Evolutionary conservation across 306 rosid genomes (phyloP), one percentile per base, ranked within the genome.

Genomic region (Ziziphus jujuba): DNA sequence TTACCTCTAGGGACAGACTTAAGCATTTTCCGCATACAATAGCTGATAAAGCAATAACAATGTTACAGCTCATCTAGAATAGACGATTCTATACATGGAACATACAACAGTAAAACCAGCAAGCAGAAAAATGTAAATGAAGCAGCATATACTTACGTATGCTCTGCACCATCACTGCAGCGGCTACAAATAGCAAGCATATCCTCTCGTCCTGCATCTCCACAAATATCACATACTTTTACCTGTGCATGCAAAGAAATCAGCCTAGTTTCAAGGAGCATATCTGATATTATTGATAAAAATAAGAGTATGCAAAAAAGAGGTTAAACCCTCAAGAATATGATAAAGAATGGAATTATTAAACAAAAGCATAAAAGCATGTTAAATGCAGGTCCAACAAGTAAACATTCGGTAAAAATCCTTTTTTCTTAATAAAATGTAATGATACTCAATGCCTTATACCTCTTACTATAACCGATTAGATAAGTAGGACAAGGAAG

Each of bases 111-210:
- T 49, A 61, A 73, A 79, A 62, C 52, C 49, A 47, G 64, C 69
- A 62, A 71, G 53, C 47, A 13, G 33, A 67, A 62, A 36, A 75
- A 71, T 21, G 22, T 13, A 9, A 25, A 55, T 62, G 20, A 52
- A 65, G 77, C 65, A 23, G 28, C 49, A 61, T 63, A 59, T 50
- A 69, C 96, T 79, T 82, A 92, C 98, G 80, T 90, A 81, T 92
- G 98, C 63, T 92, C 98, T 48, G 98, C 98, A n/a, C 98, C 98
- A 68, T 92, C 98, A 35, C 84, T 86, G 77, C 98, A 92, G 78
- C 89, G 84, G 77, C 92, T 75, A 81, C 98, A 92, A 47, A 83
- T 84, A 72, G 93, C 98, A 72, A 92, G 98, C 72, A 71, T 56
- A 63, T 89, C 87, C 66, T 89, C 97, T 20, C 92, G 95, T 61